Conservation (phyloP, 345 rosid genomes). For the Microcos paniculata region DNA sequence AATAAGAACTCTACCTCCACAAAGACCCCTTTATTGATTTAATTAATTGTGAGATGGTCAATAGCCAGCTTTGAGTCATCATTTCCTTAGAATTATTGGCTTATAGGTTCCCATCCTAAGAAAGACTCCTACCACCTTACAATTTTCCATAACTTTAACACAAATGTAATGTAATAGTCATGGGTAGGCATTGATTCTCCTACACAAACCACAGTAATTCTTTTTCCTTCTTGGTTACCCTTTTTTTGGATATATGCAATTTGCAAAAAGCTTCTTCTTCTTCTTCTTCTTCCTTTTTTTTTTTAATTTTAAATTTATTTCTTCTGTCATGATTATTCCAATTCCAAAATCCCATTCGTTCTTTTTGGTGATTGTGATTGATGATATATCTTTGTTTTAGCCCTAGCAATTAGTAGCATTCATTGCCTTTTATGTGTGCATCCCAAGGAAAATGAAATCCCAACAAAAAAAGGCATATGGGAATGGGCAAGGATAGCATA, state of each 20-base stretch:
- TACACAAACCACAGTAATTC: neutral
- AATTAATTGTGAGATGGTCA: constrained; percentile 12
- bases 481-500: neutral
- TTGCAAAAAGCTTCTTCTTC: too few species aligned
- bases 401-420: neutral
- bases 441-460: constrained; percentile 4
- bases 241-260: neutral
- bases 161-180: constrained; percentile 4
- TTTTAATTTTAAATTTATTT: neutral
- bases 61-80: constrained; percentile 17
- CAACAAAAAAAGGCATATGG: neutral
- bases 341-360: neutral
- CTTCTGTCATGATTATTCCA: neutral
- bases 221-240: neutral
- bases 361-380: constrained; percentile 9
- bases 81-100: constrained; percentile 23
- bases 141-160: neutral
- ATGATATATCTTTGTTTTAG: neutral
- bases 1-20: neutral
- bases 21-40: neutral
- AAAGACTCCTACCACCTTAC: neutral
- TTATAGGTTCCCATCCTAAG: constrained; percentile 14
- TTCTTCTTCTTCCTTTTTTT: too few species aligned
- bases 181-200: constrained; percentile 6
- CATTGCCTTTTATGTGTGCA: constrained; percentile 5